Evolutionary conservation across 2,329 filamentous ascomycete species (phyloP).

Genomic region (Bipolaris gigantea): DNA sequence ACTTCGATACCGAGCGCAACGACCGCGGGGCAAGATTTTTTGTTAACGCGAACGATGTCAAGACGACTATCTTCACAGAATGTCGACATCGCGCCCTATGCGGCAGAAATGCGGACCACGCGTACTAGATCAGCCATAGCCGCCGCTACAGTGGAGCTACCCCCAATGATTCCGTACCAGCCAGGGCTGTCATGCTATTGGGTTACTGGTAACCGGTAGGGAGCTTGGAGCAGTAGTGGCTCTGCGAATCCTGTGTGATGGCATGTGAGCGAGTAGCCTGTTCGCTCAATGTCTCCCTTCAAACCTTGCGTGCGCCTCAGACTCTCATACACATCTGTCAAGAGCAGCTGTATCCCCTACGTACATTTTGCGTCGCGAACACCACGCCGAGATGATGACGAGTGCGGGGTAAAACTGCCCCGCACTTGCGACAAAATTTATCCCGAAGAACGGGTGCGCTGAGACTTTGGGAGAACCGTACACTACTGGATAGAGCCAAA

Average conservation of each 20-base stretch:
- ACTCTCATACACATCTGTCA: not conserved
- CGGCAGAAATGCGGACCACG: not conserved
- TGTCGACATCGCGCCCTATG: conserved; percentile 22
- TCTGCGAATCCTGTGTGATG: not conserved
- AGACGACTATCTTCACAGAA: not conserved
- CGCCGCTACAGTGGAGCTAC: conserved; percentile 12
- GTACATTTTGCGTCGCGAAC: not conserved
- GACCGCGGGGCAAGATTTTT: not conserved
- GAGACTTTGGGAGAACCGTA: not conserved
- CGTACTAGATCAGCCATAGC: conserved; percentile 9
- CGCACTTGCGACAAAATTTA: conserved; percentile 9
- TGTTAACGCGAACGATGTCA: not conserved
- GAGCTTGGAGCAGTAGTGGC: not conserved
- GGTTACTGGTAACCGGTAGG: not conserved
- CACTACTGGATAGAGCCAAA: not conserved
- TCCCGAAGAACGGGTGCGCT: not conserved
- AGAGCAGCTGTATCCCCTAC: not conserved
- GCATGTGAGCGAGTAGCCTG: not conserved
- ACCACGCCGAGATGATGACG: conserved; percentile 2
- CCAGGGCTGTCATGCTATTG: conserved; percentile 5
- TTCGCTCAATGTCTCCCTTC: not conserved
- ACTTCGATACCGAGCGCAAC: not conserved
- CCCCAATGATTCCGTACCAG: not conserved
- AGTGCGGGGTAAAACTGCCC: conserved; percentile 14
- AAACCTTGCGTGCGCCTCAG: not conserved